Evolutionary conservation across 345 rosid species (phyloP).

Genomic region (Iberis pinnata): DNA sequence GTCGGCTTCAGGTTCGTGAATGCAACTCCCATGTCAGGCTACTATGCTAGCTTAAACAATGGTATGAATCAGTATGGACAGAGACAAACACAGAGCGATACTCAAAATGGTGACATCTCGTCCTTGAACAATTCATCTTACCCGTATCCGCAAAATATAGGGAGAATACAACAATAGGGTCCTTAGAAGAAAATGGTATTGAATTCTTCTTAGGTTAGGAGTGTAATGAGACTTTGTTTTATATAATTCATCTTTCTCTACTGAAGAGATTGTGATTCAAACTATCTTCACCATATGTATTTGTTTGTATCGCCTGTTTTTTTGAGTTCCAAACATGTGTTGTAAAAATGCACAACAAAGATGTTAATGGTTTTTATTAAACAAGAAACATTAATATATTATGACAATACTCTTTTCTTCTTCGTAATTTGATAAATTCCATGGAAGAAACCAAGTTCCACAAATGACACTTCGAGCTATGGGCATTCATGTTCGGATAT

Average conservation of each 20-base stretch:
- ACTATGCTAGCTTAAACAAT: constrained; percentile 50
- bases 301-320: background rate
- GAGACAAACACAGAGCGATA: constrained; percentile 46
- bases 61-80: constrained; percentile 45
- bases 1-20: constrained; percentile 48
- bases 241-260: background rate
- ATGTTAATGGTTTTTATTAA: constrained; percentile 15
- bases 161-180: constrained; percentile 71
- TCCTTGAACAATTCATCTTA: constrained; percentile 53
- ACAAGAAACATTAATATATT: constrained; percentile 6
- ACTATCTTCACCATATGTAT: background rate
- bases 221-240: background rate
- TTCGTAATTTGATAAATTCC: too few species aligned
- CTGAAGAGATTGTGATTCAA: background rate
- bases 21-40: constrained; percentile 39
- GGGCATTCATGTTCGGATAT: too few species aligned
- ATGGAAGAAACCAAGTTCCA: too few species aligned
- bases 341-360: background rate
- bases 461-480: too few species aligned
- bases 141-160: constrained; percentile 62
- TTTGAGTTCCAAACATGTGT: background rate
- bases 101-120: constrained; percentile 41
- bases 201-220: background rate
- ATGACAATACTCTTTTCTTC: too few species aligned
- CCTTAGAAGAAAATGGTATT: constrained; percentile 36